Conservation (phyloP, 164 flowering plant species). For the Nymphaea thermarum region DNA sequence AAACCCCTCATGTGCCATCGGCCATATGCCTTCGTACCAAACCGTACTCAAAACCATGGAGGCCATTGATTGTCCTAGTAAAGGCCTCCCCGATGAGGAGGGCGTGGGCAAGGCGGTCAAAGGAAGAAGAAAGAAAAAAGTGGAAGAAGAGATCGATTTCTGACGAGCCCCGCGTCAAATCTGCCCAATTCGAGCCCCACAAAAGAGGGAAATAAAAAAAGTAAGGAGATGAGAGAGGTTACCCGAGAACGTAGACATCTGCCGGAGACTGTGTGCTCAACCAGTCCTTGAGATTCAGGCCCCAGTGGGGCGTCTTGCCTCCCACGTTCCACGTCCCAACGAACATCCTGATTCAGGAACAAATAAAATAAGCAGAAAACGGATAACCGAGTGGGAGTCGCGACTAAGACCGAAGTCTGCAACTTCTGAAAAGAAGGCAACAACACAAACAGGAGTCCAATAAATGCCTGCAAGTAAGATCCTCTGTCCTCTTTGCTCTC, state of each 20-base stretch:
- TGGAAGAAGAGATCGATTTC: too few relatives aligned
- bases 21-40: too few relatives aligned
- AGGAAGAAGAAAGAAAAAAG: too few relatives aligned
- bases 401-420: neutral
- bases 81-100: too few relatives aligned
- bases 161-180: too few relatives aligned
- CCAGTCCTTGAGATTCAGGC: constrained; percentile 50
- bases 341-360: constrained; percentile 42
- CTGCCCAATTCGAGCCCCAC: neutral
- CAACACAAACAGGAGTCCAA: neutral
- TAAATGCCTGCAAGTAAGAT: neutral
- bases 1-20: too few relatives aligned
- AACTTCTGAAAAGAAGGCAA: neutral
- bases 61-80: too few relatives aligned
- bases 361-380: neutral
- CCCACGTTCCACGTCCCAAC: constrained; percentile 96
- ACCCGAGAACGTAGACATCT: constrained; percentile 85
- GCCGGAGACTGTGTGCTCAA: constrained; percentile 39
- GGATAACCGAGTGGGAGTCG: neutral
- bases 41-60: too few relatives aligned
- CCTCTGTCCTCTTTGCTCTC: neutral
- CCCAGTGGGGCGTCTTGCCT: constrained; percentile 61
- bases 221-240: neutral
- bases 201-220: too few relatives aligned
- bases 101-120: too few relatives aligned